Evolutionary conservation across 805 yeast genomes (phyloP).

Genomic region (Wickerhamiella hasegawae): DNA sequence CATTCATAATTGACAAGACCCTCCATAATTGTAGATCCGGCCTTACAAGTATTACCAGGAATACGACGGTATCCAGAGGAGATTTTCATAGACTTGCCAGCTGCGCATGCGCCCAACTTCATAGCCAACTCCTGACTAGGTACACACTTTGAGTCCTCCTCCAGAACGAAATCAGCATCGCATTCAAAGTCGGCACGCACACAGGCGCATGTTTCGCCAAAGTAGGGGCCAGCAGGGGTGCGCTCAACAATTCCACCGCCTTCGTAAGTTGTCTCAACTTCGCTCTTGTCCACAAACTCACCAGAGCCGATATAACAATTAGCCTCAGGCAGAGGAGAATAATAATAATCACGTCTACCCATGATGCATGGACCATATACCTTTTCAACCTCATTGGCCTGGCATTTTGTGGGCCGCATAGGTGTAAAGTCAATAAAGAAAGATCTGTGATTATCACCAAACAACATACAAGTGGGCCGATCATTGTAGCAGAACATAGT

Average conservation of each 20-base stretch:
- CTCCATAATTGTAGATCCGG: slow-evolving; percentile 56
- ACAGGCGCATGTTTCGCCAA: slow-evolving; percentile 60
- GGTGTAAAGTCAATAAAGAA: background rate
- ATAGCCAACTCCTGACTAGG: no score
- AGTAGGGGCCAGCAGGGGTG: slow-evolving; percentile 6
- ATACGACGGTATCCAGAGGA: slow-evolving; percentile 87
- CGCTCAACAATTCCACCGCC: background rate
- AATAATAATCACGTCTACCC: background rate
- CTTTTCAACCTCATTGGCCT: background rate
- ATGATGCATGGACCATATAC: background rate
- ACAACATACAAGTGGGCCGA: background rate
- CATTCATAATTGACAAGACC: slow-evolving; percentile 29
- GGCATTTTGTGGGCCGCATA: background rate
- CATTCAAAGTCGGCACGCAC: slow-evolving; percentile 82
- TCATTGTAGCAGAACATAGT: background rate
- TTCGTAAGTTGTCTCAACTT: background rate
- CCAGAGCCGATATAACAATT: background rate
- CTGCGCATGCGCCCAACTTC: slow-evolving; percentile 52
- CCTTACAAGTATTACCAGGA: slow-evolving; percentile 72
- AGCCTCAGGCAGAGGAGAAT: background rate
- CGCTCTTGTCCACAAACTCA: background rate
- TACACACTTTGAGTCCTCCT: background rate
- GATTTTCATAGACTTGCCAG: slow-evolving; percentile 56
- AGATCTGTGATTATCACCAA: background rate
- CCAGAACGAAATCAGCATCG: slow-evolving; percentile 45